Evolutionary conservation across 2,329 filamentous ascomycete genomes (phyloP), one percentile per base, ranked within the genome.

Genomic region (Pseudonectria foliicola): DNA sequence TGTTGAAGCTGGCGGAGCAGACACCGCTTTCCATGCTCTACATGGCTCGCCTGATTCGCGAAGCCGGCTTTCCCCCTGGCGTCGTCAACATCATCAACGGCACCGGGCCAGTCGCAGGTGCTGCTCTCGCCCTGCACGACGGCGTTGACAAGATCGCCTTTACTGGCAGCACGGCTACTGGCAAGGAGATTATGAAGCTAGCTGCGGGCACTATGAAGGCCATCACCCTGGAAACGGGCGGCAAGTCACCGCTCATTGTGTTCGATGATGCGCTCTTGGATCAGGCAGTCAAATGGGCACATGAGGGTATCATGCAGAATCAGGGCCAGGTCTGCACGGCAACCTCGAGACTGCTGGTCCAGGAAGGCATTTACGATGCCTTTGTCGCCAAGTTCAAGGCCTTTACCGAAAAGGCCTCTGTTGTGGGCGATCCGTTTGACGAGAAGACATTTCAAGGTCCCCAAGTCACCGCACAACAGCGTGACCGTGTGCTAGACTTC

Each of bases 51-150:
- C 62, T 85, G 26, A 68, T 86, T 43, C 76, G 75, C 40, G 71
- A 84, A 49, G 80, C 80, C 14, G 82, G 82, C 0, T 85, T 86
- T 53, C 82, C 82, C 7, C 74, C 81, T 1, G 82, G 82, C 29
- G 81, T 87, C 6, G 61, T 86, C 45, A 86, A 86, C 55, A 70
- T 87, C 42, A 51, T 85, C 38, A 84, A 82, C 41, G 82, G 82
- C 2, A 66, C 74, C 40, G 81, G 82, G 10, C 64, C 66, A 26
- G 73, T 75, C 33, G 75, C 79, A 1, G 82, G 82, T 10, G 68
- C 76, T 4, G 77, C 80, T 2, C 66, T 86, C 13, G 78, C 75
- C 1, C 62, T 67, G 29, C 82, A 86, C 54, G 58, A 71, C 7
- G 70, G 70, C 21, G 71, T 86, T 16, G 77, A 82, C 52, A 85